A percentile compares a stretch with the other conserved stretches of the same genome.
Evolutionary conservation across 441 rosid species (phyloP).

Genomic region (Biscutella auriculata): DNA sequence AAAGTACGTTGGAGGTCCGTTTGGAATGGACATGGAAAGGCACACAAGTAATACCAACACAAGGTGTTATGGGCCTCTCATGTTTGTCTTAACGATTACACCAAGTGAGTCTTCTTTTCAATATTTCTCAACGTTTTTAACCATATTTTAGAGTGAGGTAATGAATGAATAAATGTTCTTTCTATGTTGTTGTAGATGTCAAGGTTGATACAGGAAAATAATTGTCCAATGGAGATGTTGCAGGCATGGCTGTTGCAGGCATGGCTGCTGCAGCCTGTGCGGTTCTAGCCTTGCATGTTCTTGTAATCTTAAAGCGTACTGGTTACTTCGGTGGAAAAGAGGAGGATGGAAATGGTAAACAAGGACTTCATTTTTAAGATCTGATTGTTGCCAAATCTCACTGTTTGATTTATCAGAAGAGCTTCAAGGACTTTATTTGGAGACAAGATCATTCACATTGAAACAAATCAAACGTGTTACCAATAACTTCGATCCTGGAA

Average conservation of each 20-base stretch:
- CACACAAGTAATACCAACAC: slow-evolving; percentile 43
- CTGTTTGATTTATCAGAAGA: slow-evolving; percentile 19
- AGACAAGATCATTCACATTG: slow-evolving; percentile 30
- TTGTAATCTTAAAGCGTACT: slow-evolving; percentile 28
- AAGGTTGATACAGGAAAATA: slow-evolving; percentile 35
- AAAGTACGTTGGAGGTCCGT: slow-evolving; percentile 66
- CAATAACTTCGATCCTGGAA: slow-evolving; percentile 31
- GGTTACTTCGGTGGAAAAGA: slow-evolving; percentile 52
- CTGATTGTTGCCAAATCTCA: background rate
- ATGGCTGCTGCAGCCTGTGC: slow-evolving; percentile 40
- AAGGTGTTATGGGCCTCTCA: slow-evolving; percentile 83
- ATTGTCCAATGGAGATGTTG: slow-evolving; percentile 54
- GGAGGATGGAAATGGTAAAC: slow-evolving; percentile 38
- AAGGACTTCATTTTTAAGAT: background rate
- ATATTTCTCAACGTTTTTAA: background rate
- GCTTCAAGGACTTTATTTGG: slow-evolving; percentile 29
- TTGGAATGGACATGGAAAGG: slow-evolving; percentile 81
- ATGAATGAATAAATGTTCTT: slow-evolving; percentile 2
- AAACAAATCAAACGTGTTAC: slow-evolving; percentile 46
- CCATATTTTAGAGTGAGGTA: background rate
- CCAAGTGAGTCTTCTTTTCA: slow-evolving; percentile 41
- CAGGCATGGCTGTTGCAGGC: slow-evolving; percentile 55
- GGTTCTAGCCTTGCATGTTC: slow-evolving; percentile 23
- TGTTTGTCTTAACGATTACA: slow-evolving; percentile 66
- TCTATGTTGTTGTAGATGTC: slow-evolving; percentile 38